Percentiles rank a stretch among this genome's conserved stretches.
These are phyloP conservation scores for Aristolochia fimbriata DNA, from an alignment of 164 flowering plant species.

Conservation along the genomic window DNA sequence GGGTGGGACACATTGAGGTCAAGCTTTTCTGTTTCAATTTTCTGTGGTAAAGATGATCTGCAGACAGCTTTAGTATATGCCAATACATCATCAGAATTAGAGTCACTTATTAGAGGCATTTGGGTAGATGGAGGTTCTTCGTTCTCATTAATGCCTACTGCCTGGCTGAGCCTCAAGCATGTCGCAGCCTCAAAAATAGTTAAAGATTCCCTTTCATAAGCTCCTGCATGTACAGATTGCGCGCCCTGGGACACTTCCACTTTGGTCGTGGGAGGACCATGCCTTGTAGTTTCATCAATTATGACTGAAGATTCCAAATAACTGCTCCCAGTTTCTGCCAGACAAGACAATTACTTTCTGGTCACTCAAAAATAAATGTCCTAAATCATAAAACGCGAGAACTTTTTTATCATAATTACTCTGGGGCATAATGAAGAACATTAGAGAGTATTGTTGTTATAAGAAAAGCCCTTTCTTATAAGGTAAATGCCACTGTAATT, in stretches of 20 bases:
- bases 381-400: background rate
- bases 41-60: slow-evolving; percentile 1
- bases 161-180: slow-evolving; percentile 8
- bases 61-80: slow-evolving; percentile 10
- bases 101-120: slow-evolving; percentile 6
- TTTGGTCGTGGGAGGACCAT: slow-evolving; percentile 7
- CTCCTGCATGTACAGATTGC: slow-evolving; percentile 10
- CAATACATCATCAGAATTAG: slow-evolving; percentile 1
- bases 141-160: slow-evolving; percentile 4
- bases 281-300: slow-evolving; percentile 8
- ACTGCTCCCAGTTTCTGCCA: too few relatives aligned
- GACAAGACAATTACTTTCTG: too few relatives aligned
- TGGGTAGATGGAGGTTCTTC: slow-evolving; percentile 28
- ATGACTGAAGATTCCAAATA: too few relatives aligned
- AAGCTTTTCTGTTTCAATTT: slow-evolving; percentile 7
- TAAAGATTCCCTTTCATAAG: slow-evolving; percentile 7
- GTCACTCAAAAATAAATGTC: background rate
- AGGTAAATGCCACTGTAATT: too few relatives aligned
- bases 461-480: too few relatives aligned
- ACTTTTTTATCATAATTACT: too few relatives aligned
- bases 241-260: slow-evolving; percentile 22
- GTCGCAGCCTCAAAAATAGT: slow-evolving; percentile 9
- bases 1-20: slow-evolving; percentile 12
- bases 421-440: too few relatives aligned
- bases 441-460: too few relatives aligned